These are phyloP conservation scores for Nicotiana paniculata DNA, from an alignment of 257 asterid genomes.

Conservation along the genomic window DNA sequence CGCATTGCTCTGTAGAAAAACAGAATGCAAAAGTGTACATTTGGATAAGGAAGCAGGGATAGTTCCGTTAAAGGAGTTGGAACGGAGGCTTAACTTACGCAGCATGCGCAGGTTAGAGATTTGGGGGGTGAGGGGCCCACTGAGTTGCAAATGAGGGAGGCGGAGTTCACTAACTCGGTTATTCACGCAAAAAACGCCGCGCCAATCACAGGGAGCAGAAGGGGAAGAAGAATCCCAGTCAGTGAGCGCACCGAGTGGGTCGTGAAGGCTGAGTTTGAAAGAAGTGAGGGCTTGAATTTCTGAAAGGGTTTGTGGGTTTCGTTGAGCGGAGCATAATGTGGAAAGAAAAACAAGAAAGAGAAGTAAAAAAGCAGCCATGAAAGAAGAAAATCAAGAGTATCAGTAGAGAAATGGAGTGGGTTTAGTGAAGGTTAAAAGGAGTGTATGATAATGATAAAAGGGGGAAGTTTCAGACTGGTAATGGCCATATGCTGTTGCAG, in stretches of 20 bases:
- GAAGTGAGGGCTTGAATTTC: conserved; percentile 50
- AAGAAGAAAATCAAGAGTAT: background rate
- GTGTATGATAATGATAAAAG: background rate
- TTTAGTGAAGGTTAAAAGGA: conserved; percentile 7
- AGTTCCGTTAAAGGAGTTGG: conserved; percentile 44
- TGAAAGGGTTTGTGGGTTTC: conserved; percentile 18
- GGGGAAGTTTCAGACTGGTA: background rate
- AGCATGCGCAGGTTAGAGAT: conserved; percentile 49
- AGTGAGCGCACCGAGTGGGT: conserved; percentile 46
- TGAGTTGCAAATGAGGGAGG: conserved; percentile 45
- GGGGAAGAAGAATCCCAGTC: conserved; percentile 51
- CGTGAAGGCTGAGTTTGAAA: conserved; percentile 38
- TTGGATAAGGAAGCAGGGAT: conserved; percentile 45
- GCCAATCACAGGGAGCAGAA: conserved; percentile 74
- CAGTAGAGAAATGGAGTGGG: background rate
- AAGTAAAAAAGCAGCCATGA: conserved; percentile 17
- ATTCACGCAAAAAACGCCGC: conserved; percentile 42
- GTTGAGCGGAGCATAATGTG: conserved; percentile 14
- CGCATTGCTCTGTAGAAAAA: conserved; percentile 41
- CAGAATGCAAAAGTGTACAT: conserved; percentile 41
- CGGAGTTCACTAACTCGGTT: conserved; percentile 47
- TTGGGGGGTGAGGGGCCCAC: conserved; percentile 41
- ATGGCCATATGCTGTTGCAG: conserved; percentile 20
- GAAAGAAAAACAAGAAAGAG: conserved; percentile 15
- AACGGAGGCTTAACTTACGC: conserved; percentile 55